Evolutionary conservation across 2,329 filamentous ascomycete species (phyloP).

Genomic region (Xylaria sp.): DNA sequence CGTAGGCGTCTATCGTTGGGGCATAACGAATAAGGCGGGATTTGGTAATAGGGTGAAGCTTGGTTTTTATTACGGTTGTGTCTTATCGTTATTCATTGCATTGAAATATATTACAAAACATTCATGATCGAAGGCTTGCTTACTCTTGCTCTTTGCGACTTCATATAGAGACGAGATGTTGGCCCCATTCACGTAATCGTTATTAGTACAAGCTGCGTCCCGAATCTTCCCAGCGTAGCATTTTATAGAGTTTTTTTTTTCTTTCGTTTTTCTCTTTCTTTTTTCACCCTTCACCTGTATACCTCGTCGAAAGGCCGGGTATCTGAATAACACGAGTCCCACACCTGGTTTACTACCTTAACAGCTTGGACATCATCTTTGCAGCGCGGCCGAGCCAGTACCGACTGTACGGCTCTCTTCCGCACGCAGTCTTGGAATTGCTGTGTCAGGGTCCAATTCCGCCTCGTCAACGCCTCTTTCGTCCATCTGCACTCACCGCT

Average conservation of each 20-base stretch:
- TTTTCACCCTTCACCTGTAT: constrained; percentile 69
- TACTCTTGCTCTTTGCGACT: constrained; percentile 13
- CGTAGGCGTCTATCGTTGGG: constrained; percentile 34
- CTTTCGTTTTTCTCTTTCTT: neutral
- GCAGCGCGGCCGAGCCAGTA: constrained; percentile 80
- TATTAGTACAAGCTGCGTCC: constrained; percentile 33
- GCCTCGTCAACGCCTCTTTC: constrained; percentile 83
- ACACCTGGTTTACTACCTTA: constrained; percentile 95
- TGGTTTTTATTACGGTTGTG: constrained; percentile 33
- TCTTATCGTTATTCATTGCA: constrained; percentile 32
- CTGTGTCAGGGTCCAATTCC: constrained; percentile 88
- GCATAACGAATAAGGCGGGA: constrained; percentile 28
- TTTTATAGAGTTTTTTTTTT: neutral
- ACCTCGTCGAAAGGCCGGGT: constrained; percentile 97
- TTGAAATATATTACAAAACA: constrained; percentile 28
- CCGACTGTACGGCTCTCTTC: constrained; percentile 79
- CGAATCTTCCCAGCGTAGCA: neutral
- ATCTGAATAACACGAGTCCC: constrained; percentile 95
- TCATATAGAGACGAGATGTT: constrained; percentile 16
- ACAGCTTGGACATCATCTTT: constrained; percentile 87
- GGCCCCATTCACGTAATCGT: constrained; percentile 3
- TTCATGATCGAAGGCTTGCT: constrained; percentile 7
- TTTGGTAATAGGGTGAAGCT: constrained; percentile 44
- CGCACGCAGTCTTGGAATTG: constrained; percentile 95
- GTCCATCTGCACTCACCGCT: constrained; percentile 94